Percentiles rank a stretch among this genome's conserved stretches.
phyloP scores from a whole-genome alignment of 2,329 filamentous ascomycete genomes.

The Beauveria bassiana region DNA sequence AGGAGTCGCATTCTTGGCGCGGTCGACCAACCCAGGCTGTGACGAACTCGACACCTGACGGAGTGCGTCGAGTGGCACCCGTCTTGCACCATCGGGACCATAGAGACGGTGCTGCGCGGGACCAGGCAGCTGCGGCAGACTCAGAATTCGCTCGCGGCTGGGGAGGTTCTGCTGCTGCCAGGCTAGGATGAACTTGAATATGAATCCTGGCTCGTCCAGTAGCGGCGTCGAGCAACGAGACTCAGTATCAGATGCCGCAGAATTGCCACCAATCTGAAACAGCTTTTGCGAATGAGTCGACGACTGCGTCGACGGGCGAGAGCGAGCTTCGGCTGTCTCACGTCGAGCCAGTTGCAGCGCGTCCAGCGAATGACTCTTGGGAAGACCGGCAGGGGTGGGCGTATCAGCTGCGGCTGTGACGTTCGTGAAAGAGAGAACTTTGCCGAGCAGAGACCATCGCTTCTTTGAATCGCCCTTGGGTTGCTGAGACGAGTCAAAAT shows the following conservation, averaged over 20 bases:
- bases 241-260: constrained; percentile 40
- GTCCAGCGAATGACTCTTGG: constrained; percentile 24
- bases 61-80: constrained; percentile 21
- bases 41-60: constrained; percentile 38
- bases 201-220: constrained; percentile 49
- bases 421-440: constrained; percentile 41
- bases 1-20: constrained; percentile 34
- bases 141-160: constrained; percentile 54
- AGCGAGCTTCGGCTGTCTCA: constrained; percentile 40
- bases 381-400: constrained; percentile 10
- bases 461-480: constrained; percentile 42
- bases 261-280: constrained; percentile 22
- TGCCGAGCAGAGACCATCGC: constrained; percentile 56
- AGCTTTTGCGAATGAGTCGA: constrained; percentile 31
- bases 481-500: constrained; percentile 18
- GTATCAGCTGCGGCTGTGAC: constrained; percentile 15
- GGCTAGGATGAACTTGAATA: constrained; percentile 69
- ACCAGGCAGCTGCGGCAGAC: constrained; percentile 59
- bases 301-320: constrained; percentile 18
- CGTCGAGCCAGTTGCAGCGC: constrained; percentile 43
- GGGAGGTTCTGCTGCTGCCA: constrained; percentile 51
- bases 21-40: not conserved
- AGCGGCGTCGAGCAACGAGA: constrained; percentile 49
- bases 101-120: constrained; percentile 60
- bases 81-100: constrained; percentile 12